These are phyloP conservation scores for Pachysandra terminalis DNA, from an alignment of 164 flowering plant genomes.

Conservation along the genomic window DNA sequence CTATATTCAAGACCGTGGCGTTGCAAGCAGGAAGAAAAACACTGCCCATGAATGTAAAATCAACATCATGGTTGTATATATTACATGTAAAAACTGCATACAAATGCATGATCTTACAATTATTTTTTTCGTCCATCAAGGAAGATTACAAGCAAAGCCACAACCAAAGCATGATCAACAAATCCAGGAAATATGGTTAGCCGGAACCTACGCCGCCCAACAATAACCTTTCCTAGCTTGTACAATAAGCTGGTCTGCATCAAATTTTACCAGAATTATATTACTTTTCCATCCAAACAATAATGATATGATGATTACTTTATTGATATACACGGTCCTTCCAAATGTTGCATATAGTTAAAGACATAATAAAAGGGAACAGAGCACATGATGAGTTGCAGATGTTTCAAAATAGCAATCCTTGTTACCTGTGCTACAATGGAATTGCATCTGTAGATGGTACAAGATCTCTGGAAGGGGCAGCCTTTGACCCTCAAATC, in stretches of 20 bases:
- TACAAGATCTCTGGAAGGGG: conserved; percentile 63
- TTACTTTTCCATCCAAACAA: background rate
- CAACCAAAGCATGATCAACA: conserved; percentile 44
- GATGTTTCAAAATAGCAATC: background rate
- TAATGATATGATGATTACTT: background rate
- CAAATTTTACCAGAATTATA: background rate
- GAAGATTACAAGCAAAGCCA: conserved; percentile 44
- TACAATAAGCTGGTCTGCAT: conserved; percentile 75
- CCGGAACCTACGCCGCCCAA: conserved; percentile 56
- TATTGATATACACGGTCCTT: too few species aligned
- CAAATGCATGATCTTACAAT: background rate
- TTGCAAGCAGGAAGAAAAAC: too few species aligned
- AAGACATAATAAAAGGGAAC: too few species aligned
- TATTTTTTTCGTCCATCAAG: conserved; percentile 28
- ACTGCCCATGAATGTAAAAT: too few species aligned
- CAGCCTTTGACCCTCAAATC: conserved; percentile 48
- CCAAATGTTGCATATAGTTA: too few species aligned
- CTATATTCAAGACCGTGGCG: too few species aligned
- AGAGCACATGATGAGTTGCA: too few species aligned
- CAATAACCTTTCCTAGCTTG: conserved; percentile 63
- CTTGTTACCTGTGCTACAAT: conserved; percentile 67
- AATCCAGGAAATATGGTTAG: conserved; percentile 63
- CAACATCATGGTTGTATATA: too few species aligned
- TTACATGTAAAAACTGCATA: background rate
- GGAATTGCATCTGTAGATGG: conserved; percentile 50